A percentile compares a stretch with the other conserved stretches of the same genome.
phyloP scores from a whole-genome alignment of 2,329 filamentous ascomycete genomes.

The Ascochyta fabae region DNA sequence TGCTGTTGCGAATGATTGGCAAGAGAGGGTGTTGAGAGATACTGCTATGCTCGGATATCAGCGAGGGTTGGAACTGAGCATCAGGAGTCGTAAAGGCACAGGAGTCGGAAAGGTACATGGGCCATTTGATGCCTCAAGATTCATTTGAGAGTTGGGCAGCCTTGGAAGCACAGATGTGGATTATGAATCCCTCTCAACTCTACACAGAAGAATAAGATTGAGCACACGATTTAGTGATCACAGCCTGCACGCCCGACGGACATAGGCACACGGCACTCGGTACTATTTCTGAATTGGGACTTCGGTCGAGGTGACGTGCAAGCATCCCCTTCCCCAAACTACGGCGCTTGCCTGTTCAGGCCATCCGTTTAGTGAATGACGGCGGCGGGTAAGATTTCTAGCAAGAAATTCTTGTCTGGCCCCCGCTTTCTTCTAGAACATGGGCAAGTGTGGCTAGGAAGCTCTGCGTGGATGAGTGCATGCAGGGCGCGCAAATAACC shows the following conservation, averaged over 20 bases:
- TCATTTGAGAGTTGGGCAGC: too few species aligned
- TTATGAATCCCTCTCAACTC: too few species aligned
- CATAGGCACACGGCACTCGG: background rate
- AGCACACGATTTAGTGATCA: background rate
- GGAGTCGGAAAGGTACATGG: too few species aligned
- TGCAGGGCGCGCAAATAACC: slow-evolving; percentile 3
- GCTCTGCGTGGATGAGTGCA: slow-evolving; percentile 1
- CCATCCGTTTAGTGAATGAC: slow-evolving; percentile 6
- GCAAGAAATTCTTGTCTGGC: slow-evolving; percentile 16
- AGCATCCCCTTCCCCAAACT: slow-evolving; percentile 14
- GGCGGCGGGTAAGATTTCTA: slow-evolving; percentile 19
- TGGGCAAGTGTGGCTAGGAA: slow-evolving; percentile 10
- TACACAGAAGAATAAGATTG: too few species aligned
- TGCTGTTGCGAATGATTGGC: too few species aligned
- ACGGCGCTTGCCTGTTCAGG: slow-evolving; percentile 8
- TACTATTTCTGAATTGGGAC: slow-evolving; percentile 5
- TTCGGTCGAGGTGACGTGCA: slow-evolving; percentile 10
- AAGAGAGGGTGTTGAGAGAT: too few species aligned
- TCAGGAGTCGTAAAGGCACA: too few species aligned
- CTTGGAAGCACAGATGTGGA: too few species aligned
- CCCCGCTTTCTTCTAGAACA: slow-evolving; percentile 24
- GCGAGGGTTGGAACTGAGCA: too few species aligned
- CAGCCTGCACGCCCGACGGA: background rate
- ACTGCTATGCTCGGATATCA: too few species aligned
- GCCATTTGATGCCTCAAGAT: too few species aligned